Evolutionary conservation across 148 eudicot genomes (phyloP).

Genomic region (Rhododendron williamsianum): DNA sequence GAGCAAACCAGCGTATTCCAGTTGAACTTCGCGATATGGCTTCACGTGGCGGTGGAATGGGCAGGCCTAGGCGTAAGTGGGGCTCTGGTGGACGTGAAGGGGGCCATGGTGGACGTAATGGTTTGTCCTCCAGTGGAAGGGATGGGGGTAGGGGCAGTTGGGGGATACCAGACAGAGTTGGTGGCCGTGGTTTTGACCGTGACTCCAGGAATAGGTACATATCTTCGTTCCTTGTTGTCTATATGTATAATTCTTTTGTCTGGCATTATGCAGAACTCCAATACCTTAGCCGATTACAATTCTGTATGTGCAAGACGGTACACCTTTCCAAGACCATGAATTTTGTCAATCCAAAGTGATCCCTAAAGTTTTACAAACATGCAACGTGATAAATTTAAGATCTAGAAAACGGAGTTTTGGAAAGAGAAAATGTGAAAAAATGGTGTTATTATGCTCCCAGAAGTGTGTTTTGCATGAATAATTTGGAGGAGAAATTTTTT

Average conservation of each 20-base stretch:
- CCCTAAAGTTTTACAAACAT: not conserved
- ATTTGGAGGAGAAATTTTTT: not conserved
- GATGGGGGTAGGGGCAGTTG: constrained; percentile 47
- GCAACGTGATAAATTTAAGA: not conserved
- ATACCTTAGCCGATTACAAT: not conserved
- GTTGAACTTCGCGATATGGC: constrained; percentile 78
- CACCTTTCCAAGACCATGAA: not conserved
- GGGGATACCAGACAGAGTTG: constrained; percentile 18
- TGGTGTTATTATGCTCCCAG: not conserved
- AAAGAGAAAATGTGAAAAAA: not conserved
- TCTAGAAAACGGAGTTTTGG: not conserved
- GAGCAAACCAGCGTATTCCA: constrained; percentile 81
- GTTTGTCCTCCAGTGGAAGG: constrained; percentile 26
- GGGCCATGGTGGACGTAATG: constrained; percentile 22
- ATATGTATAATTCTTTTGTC: not conserved
- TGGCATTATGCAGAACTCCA: not conserved
- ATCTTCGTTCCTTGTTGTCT: not conserved
- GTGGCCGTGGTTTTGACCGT: constrained; percentile 29
- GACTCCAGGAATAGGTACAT: constrained; percentile 47
- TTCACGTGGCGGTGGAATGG: constrained; percentile 75
- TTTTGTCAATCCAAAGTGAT: not conserved
- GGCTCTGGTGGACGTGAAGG: constrained; percentile 26
- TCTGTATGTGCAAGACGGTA: not conserved
- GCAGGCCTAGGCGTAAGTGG: constrained; percentile 39
- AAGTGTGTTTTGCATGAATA: not conserved